phyloP scores from a whole-genome alignment of 192 early-diverging fungal species.

The Gonapodya prolifera region DNA sequence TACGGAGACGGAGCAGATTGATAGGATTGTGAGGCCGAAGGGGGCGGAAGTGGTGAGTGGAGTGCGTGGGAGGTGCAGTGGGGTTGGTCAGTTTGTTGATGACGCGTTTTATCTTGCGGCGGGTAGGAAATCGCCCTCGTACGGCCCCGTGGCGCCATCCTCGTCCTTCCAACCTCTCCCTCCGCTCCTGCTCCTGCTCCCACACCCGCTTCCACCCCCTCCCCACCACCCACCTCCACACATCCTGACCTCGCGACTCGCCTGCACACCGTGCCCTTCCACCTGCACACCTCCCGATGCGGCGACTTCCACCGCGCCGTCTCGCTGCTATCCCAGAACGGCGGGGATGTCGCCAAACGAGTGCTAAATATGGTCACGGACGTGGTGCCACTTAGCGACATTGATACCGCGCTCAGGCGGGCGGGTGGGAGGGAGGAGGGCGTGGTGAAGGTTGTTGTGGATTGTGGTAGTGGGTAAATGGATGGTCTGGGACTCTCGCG shows the following conservation, averaged over 20 bases:
- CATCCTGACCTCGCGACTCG: neutral
- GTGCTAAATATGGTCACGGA: neutral
- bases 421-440: neutral
- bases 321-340: neutral
- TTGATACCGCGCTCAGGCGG: neutral
- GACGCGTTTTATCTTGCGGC: neutral
- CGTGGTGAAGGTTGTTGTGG: neutral
- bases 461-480: neutral
- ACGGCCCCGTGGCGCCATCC: neutral
- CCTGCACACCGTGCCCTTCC: neutral
- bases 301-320: neutral
- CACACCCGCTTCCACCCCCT: neutral
- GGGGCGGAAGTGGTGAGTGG: neutral
- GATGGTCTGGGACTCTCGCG: too few relatives aligned
- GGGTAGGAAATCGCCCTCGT: neutral
- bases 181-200: neutral
- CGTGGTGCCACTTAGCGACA: neutral
- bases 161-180: neutral
- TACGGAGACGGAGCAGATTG: neutral
- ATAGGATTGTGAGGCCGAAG: neutral
- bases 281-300: neutral
- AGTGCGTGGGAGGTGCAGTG: too few relatives aligned
- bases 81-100: too few relatives aligned
- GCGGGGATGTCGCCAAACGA: neutral
- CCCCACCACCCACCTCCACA: neutral